phyloP scores from a whole-genome alignment of 192 early-diverging fungal species.

The Backusella morwellensis region DNA sequence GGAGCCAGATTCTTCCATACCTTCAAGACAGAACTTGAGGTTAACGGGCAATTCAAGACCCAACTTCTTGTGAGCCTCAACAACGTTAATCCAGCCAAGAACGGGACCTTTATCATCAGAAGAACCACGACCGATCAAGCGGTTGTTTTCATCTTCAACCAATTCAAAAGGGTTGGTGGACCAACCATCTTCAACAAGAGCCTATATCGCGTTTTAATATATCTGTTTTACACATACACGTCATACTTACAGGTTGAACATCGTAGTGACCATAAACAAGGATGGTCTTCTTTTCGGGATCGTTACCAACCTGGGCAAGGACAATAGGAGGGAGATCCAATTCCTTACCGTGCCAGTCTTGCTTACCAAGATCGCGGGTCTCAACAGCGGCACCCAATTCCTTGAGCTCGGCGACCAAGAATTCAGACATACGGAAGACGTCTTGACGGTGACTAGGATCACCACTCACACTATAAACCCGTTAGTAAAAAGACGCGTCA shows the following conservation, averaged over 20 bases:
- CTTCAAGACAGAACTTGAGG: constrained; percentile 97
- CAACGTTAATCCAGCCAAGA: constrained; percentile 95
- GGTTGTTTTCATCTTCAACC: constrained; percentile 79
- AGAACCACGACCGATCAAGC: constrained; percentile 87
- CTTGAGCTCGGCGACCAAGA: constrained; percentile 74
- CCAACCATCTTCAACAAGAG: constrained; percentile 85
- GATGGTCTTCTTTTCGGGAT: constrained; percentile 93
- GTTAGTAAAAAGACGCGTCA: background rate
- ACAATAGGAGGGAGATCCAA: constrained; percentile 91
- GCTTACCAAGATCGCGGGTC: constrained; percentile 75
- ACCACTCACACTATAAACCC: constrained; percentile 59
- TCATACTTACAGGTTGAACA: constrained; percentile 82
- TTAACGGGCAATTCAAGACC: constrained; percentile 93
- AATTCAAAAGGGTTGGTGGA: constrained; percentile 88
- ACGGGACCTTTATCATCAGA: constrained; percentile 99
- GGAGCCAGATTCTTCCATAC: constrained; percentile 86
- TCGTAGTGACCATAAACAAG: constrained; percentile 99
- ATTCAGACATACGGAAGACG: constrained; percentile 89
- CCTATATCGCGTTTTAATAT: constrained; percentile 23
- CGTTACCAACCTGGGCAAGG: constrained; percentile 86
- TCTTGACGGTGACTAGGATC: constrained; percentile 73
- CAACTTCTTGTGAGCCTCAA: constrained; percentile 89
- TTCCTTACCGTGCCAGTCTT: constrained; percentile 73
- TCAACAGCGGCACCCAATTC: constrained; percentile 65
- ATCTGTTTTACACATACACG: background rate